Percentiles rank a stretch among this genome's conserved stretches.
phyloP scores from a whole-genome alignment of 805 yeast species.

The Pichia nakasei region DNA sequence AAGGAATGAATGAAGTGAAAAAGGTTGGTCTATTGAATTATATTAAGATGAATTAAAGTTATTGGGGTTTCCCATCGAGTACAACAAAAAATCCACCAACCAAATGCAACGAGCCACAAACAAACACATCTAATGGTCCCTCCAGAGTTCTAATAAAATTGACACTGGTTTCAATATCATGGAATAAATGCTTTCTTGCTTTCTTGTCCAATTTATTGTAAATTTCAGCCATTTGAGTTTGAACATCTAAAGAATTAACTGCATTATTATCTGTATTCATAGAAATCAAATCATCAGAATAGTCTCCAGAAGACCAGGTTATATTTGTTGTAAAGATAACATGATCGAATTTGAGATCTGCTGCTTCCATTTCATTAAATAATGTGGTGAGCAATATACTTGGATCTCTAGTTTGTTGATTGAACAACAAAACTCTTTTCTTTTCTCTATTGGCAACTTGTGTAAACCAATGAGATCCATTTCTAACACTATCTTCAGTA shows the following conservation, averaged over 20 bases:
- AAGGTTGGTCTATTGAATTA: neutral
- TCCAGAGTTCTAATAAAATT: constrained; percentile 41
- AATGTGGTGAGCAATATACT: constrained; percentile 50
- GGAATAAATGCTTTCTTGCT: constrained; percentile 41
- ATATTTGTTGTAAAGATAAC: constrained; percentile 85
- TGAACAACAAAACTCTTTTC: constrained; percentile 58
- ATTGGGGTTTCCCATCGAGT: constrained; percentile 38
- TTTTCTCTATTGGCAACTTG: constrained; percentile 23
- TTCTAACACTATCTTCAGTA: constrained; percentile 76
- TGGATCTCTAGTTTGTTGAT: constrained; percentile 91
- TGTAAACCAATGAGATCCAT: constrained; percentile 75
- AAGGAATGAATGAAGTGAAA: neutral
- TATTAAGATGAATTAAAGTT: neutral
- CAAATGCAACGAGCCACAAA: constrained; percentile 87
- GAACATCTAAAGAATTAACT: constrained; percentile 75
- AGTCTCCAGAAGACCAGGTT: constrained; percentile 79
- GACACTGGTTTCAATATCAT: constrained; percentile 69
- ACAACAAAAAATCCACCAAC: constrained; percentile 93
- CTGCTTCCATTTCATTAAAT: constrained; percentile 31
- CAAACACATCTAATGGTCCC: constrained; percentile 63
- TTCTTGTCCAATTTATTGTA: constrained; percentile 53
- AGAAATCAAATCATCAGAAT: constrained; percentile 76
- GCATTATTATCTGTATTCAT: constrained; percentile 72
- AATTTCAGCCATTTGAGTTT: constrained; percentile 57
- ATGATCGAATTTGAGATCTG: constrained; percentile 49